A percentile compares a stretch with the other conserved stretches of the same genome.
Evolutionary conservation across 2,329 filamentous ascomycete species (phyloP).

Genomic region (Madurella fahalii): DNA sequence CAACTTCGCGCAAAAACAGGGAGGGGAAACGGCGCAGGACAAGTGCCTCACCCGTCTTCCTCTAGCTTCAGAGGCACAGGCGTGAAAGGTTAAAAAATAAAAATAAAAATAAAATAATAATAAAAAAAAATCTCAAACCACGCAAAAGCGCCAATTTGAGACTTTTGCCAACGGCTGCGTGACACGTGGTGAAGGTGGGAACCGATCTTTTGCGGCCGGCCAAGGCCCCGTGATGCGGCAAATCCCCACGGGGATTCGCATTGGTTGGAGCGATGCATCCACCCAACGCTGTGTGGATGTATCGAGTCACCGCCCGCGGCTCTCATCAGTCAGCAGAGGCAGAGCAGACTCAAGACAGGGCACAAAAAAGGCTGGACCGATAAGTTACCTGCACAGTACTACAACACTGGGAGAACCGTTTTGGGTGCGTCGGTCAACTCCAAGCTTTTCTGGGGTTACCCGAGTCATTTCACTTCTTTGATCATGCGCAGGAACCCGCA

Average conservation of each 20-base stretch:
- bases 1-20: too few species aligned
- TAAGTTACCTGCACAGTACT: background rate
- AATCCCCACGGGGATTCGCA: background rate
- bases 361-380: slow-evolving; percentile 5
- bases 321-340: background rate
- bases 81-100: background rate
- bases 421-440: too few species aligned
- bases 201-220: background rate
- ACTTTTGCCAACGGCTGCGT: slow-evolving; percentile 25
- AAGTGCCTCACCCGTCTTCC: too few species aligned
- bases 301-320: too few species aligned
- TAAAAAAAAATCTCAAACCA: slow-evolving; percentile 2
- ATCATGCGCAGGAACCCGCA: slow-evolving; percentile 33
- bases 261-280: background rate
- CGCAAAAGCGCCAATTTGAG: slow-evolving; percentile 3
- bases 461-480: slow-evolving; percentile 4
- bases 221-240: slow-evolving; percentile 2
- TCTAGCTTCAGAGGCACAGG: too few species aligned
- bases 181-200: slow-evolving; percentile 27
- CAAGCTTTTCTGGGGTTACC: too few species aligned
- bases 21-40: too few species aligned
- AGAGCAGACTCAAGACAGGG: background rate
- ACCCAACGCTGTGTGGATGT: too few species aligned
- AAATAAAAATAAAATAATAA: too few species aligned
- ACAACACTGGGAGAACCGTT: too few species aligned